Conservation (phyloP, 2,329 filamentous ascomycete genomes). For the Paecilomyces niveus region DNA sequence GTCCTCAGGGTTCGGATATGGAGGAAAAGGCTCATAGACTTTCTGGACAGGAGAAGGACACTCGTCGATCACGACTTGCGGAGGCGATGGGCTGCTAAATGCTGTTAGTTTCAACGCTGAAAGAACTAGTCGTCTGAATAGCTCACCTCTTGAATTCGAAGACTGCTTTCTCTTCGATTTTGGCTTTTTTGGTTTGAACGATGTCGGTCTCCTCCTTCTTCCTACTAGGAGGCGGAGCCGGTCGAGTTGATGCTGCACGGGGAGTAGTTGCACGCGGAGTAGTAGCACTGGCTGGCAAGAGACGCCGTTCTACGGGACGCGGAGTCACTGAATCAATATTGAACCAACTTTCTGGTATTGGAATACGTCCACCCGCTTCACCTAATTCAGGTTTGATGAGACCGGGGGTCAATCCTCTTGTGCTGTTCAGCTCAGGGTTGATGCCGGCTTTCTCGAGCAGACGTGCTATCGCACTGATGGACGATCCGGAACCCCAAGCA, state of each 20-base stretch:
- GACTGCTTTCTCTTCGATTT: neutral
- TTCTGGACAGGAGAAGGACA: neutral
- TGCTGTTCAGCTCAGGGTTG: slow-evolving; percentile 9
- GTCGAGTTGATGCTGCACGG: neutral
- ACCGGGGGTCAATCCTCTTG: slow-evolving; percentile 16
- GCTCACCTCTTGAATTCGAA: neutral
- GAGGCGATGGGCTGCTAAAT: neutral
- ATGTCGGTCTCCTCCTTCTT: neutral
- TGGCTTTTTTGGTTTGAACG: neutral
- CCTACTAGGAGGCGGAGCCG: neutral
- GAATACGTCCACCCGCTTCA: slow-evolving; percentile 13
- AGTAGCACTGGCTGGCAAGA: neutral
- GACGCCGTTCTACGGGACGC: neutral
- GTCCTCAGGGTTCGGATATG: neutral
- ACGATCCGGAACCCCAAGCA: slow-evolving; percentile 7
- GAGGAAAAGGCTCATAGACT: neutral
- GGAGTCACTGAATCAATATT: neutral
- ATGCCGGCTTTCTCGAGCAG: slow-evolving; percentile 7
- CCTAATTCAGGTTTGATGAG: slow-evolving; percentile 12
- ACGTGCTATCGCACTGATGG: slow-evolving; percentile 3
- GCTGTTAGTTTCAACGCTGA: neutral
- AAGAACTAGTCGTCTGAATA: neutral
- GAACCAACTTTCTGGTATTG: slow-evolving; percentile 4
- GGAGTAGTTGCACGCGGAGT: neutral
- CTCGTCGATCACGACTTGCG: neutral